Evolutionary conservation across 2,329 filamentous ascomycete species (phyloP).

Genomic region (Ceratocystiopsis brevicomis): DNA sequence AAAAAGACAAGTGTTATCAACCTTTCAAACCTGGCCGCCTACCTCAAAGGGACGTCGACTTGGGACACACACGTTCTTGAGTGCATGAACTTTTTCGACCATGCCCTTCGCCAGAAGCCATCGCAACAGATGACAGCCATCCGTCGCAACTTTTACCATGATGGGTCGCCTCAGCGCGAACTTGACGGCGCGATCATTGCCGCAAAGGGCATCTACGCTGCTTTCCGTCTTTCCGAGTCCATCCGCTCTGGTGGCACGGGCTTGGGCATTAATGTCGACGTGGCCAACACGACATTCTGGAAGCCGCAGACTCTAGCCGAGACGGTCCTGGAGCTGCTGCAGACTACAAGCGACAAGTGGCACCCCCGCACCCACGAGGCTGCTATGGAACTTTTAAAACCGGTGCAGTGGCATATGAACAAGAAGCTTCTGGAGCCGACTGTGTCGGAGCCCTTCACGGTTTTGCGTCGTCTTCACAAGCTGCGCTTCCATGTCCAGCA

Average conservation of each 20-base stretch:
- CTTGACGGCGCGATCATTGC: slow-evolving; percentile 46
- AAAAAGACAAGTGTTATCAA: slow-evolving; percentile 48
- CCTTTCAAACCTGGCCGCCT: slow-evolving; percentile 45
- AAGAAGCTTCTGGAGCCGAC: slow-evolving; percentile 11
- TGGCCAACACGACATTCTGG: slow-evolving; percentile 87
- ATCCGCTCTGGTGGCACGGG: slow-evolving; percentile 30
- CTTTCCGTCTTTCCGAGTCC: slow-evolving; percentile 53
- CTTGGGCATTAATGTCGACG: slow-evolving; percentile 72
- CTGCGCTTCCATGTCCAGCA: slow-evolving; percentile 39
- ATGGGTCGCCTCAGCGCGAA: slow-evolving; percentile 24
- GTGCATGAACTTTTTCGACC: slow-evolving; percentile 75
- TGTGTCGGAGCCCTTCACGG: slow-evolving; percentile 33
- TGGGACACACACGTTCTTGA: slow-evolving; percentile 55
- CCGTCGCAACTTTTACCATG: slow-evolving; percentile 66
- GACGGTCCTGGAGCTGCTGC: slow-evolving; percentile 16
- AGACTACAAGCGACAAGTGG: slow-evolving; percentile 11
- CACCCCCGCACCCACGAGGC: slow-evolving; percentile 9
- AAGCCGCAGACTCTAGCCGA: slow-evolving; percentile 22
- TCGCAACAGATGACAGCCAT: slow-evolving; percentile 48
- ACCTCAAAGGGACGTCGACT: slow-evolving; percentile 38
- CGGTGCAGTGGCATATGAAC: slow-evolving; percentile 12
- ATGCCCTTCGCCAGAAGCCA: slow-evolving; percentile 66
- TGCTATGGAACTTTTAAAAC: slow-evolving; percentile 17
- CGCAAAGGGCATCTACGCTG: slow-evolving; percentile 77
- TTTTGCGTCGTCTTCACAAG: slow-evolving; percentile 33